phyloP scores from a whole-genome alignment of 805 yeast species.

The Tetrapisispora arboricola region DNA sequence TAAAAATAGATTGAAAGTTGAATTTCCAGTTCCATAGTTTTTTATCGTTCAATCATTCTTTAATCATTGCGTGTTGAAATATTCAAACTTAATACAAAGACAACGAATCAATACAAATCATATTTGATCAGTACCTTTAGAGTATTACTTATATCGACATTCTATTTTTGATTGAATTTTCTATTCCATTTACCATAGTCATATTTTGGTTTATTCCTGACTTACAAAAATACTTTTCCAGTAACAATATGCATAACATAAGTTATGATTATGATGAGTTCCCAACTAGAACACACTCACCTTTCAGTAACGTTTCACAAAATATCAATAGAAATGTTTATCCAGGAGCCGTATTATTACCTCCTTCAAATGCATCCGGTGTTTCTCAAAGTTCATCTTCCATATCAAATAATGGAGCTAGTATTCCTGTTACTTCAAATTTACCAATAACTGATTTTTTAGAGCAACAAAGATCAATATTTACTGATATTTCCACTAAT shows the following conservation, averaged over 20 bases:
- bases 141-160: no score
- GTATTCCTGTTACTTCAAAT: neutral
- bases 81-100: no score
- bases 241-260: conserved; percentile 5
- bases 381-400: neutral
- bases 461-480: conserved; percentile 11
- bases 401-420: neutral
- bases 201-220: no score
- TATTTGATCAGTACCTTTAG: no score
- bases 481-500: neutral
- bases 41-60: no score
- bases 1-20: no score
- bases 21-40: no score
- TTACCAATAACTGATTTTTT: conserved; percentile 11
- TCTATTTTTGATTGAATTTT: no score
- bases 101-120: no score
- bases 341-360: conserved; percentile 34
- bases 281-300: conserved; percentile 22
- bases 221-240: neutral
- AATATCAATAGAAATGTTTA: conserved; percentile 25
- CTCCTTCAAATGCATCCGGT: conserved; percentile 15
- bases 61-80: no score
- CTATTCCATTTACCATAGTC: no score
- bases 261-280: conserved; percentile 14
- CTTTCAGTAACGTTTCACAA: conserved; percentile 11